A percentile compares a stretch with the other conserved stretches of the same genome.
phyloP scores from a whole-genome alignment of 164 flowering plant genomes.

The Aristolochia californica region DNA sequence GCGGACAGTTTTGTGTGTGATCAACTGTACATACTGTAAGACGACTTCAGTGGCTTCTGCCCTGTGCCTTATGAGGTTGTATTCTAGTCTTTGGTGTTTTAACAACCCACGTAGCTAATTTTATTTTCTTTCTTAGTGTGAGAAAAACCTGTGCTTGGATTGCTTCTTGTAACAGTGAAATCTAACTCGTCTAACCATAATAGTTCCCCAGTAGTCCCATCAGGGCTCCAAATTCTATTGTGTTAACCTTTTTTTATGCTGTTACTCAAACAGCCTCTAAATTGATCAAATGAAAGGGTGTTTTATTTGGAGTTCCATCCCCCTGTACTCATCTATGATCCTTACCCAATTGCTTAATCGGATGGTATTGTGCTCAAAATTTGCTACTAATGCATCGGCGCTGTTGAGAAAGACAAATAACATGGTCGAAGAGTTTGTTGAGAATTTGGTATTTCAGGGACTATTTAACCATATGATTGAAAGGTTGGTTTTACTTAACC shows the following conservation, averaged over 20 bases:
- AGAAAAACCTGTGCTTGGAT: slow-evolving; percentile 7
- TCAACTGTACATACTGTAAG: slow-evolving; percentile 24
- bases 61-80: slow-evolving; percentile 45
- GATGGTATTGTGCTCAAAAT: background rate
- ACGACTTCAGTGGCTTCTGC: slow-evolving; percentile 29
- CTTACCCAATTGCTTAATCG: no score
- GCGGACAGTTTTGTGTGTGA: slow-evolving; percentile 3
- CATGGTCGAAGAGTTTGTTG: slow-evolving; percentile 43
- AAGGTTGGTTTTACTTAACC: slow-evolving; percentile 49
- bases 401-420: slow-evolving; percentile 44
- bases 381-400: no score
- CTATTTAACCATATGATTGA: slow-evolving; percentile 9
- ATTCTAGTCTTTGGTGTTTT: slow-evolving; percentile 23
- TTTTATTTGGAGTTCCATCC: no score
- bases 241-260: background rate
- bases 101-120: slow-evolving; percentile 29
- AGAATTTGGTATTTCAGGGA: slow-evolving; percentile 34
- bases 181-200: slow-evolving; percentile 10
- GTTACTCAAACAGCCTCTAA: no score
- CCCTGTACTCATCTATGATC: no score
- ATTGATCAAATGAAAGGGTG: no score
- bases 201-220: background rate
- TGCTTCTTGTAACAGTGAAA: slow-evolving; percentile 14
- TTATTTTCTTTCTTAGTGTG: slow-evolving; percentile 10
- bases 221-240: background rate